Evolutionary conservation across 1,284 basidiomycete genomes (phyloP).

Genomic region (Pseudozyma thailandica): DNA sequence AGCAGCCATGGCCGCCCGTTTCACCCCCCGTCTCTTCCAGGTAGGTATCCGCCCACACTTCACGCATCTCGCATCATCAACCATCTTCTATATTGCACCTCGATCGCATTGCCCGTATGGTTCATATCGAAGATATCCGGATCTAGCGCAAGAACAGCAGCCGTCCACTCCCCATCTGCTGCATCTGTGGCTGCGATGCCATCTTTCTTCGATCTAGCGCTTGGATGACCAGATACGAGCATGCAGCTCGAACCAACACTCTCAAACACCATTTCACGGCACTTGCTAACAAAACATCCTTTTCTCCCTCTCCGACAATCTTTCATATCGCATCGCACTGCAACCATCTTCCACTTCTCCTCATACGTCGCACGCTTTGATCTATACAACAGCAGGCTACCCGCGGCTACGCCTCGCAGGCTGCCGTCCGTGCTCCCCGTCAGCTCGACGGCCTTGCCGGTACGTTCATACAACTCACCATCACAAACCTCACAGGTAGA

Average conservation of each 20-base stretch:
- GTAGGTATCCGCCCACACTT: constrained; percentile 31
- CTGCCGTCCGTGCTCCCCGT: constrained; percentile 57
- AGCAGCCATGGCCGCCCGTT: constrained; percentile 50
- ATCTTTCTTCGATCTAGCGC: too few species aligned
- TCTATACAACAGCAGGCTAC: constrained; percentile 44
- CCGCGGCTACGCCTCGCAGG: constrained; percentile 66
- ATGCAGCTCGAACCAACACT: neutral
- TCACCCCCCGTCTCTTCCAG: constrained; percentile 56
- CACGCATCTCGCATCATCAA: neutral
- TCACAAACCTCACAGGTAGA: neutral
- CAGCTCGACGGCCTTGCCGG: constrained; percentile 63
- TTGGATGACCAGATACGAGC: too few species aligned
- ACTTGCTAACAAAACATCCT: neutral
- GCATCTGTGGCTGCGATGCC: too few species aligned
- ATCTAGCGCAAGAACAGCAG: neutral
- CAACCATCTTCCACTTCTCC: neutral
- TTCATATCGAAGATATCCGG: neutral
- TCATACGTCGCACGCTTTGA: neutral
- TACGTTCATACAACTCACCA: constrained; percentile 21
- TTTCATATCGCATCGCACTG: neutral
- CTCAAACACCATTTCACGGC: neutral
- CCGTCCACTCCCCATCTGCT: too few species aligned
- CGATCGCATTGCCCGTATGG: neutral
- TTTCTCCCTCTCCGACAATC: neutral
- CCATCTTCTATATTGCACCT: neutral